Evolutionary conservation across 176 grass and related monocot genomes (phyloP), one percentile per base, ranked within the genome.

Genomic region (Ananas comosus): DNA sequence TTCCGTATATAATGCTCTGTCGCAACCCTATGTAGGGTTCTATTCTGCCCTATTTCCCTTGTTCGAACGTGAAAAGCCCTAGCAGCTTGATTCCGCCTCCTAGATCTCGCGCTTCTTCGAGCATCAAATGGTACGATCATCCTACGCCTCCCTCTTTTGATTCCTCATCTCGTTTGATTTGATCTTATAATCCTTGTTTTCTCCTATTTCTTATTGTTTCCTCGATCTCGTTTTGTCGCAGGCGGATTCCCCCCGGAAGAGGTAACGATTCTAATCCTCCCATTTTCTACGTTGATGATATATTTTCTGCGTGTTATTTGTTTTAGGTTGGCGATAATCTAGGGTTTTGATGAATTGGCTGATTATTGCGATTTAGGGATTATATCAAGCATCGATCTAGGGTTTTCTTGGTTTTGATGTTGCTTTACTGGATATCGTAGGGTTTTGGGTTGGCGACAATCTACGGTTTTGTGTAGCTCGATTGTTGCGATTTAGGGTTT

Each of bases 221-320:
- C 13, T 33, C 6, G 13, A 48, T 84, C 56, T 48, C 25, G 70
- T 24, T 59, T 72, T 48, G 53, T 67, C 4, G 69, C 87, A 90
- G 87, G 87, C 87, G 9, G 87, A 90, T 42, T 78, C 87, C 28
- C 87, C 79, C 49, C 87, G 83, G 68, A 66, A 74, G 61, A 83
- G 83, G 87, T 86, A 86, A 86, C 42, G 29, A 54, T 67, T 48
- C 53, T 2, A 10, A 13, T 11, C 11, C 50, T 33, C 1, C 13
- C 9, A 0, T 2, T 17, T 58, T 11, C 52, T 48, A 8, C 10
- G 12, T 14, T 21, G 14, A 19, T 29, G 2, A 6, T 22, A 18
- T 61, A 19, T 19, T 58, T 6, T 29, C 33, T 42, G 33, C 58
- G 11, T 57, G 3, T 47, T 1, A 33, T 18, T 59, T 14, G 53